These are phyloP conservation scores for Metahyphopichia silvanorum DNA, from an alignment of 805 yeast genomes.

Conservation along the genomic window DNA sequence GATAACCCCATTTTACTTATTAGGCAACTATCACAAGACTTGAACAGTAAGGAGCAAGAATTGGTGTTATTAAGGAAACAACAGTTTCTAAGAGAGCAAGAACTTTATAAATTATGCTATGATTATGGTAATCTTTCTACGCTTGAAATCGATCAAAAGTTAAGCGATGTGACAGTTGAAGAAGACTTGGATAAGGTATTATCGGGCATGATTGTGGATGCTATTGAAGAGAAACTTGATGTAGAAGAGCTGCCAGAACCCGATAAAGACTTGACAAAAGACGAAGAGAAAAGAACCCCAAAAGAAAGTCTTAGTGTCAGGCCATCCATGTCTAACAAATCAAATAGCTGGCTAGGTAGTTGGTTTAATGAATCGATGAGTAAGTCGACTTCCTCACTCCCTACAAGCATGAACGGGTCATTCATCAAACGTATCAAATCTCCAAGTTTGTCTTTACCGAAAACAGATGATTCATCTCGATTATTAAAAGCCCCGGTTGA, in stretches of 20 bases:
- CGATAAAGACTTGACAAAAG: not conserved
- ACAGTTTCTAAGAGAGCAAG: constrained; percentile 31
- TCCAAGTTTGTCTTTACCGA: not conserved
- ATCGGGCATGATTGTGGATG: constrained; percentile 24
- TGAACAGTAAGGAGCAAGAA: constrained; percentile 47
- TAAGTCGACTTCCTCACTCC: not conserved
- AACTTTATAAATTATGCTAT: constrained; percentile 25
- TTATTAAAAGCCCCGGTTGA: constrained; percentile 39
- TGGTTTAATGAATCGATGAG: constrained; percentile 10
- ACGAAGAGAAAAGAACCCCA: constrained; percentile 1
- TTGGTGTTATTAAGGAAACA: constrained; percentile 33
- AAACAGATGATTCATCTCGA: not conserved
- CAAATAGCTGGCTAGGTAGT: constrained; percentile 11
- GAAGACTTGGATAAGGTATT: constrained; percentile 17
- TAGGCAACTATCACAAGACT: constrained; percentile 45
- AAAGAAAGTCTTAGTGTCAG: not conserved
- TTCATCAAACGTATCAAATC: not conserved
- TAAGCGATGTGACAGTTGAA: constrained; percentile 14
- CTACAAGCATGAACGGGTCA: too few relatives aligned
- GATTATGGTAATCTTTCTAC: constrained; percentile 35
- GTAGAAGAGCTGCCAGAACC: constrained; percentile 11
- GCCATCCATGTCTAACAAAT: not conserved
- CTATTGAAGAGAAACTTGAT: too few relatives aligned
- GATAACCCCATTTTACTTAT: constrained; percentile 30
- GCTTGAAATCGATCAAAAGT: constrained; percentile 29